Percentiles rank a stretch among this genome's conserved stretches.
Conservation (phyloP, 257 asterid species). For the Nicotiana attenuata region DNA sequence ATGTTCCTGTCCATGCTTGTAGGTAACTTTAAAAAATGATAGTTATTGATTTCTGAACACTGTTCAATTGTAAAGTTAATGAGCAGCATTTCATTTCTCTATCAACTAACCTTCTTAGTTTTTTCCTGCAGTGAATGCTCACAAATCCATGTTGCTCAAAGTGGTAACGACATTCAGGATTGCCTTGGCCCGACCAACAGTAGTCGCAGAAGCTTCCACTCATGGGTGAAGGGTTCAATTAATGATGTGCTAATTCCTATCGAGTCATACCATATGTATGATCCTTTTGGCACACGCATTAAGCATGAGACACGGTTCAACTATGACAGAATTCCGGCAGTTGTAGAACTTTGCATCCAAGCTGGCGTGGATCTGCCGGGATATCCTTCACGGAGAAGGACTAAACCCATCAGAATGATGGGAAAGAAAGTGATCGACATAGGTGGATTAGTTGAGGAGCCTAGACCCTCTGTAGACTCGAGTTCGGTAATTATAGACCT, state of each 20-base stretch:
- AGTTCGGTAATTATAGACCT: slow-evolving; percentile 39
- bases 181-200: slow-evolving; percentile 62
- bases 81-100: too few relatives aligned
- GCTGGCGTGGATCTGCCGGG: slow-evolving; percentile 87
- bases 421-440: slow-evolving; percentile 70
- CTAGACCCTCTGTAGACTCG: slow-evolving; percentile 21
- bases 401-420: slow-evolving; percentile 69
- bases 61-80: too few relatives aligned
- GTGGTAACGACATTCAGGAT: slow-evolving; percentile 69
- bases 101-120: slow-evolving; percentile 4
- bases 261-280: slow-evolving; percentile 85
- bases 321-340: slow-evolving; percentile 79
- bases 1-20: slow-evolving; percentile 82
- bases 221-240: slow-evolving; percentile 85
- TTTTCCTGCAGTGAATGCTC: slow-evolving; percentile 72
- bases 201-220: slow-evolving; percentile 62
- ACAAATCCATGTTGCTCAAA: slow-evolving; percentile 64
- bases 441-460: slow-evolving; percentile 72
- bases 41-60: neutral
- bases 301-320: slow-evolving; percentile 79
- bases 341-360: slow-evolving; percentile 94
- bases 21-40: slow-evolving; percentile 43
- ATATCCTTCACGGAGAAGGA: slow-evolving; percentile 82
- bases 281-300: slow-evolving; percentile 77
- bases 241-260: slow-evolving; percentile 73